Conservation (phyloP, 2,329 filamentous ascomycete genomes). For the Furcasterigmium sp. region DNA sequence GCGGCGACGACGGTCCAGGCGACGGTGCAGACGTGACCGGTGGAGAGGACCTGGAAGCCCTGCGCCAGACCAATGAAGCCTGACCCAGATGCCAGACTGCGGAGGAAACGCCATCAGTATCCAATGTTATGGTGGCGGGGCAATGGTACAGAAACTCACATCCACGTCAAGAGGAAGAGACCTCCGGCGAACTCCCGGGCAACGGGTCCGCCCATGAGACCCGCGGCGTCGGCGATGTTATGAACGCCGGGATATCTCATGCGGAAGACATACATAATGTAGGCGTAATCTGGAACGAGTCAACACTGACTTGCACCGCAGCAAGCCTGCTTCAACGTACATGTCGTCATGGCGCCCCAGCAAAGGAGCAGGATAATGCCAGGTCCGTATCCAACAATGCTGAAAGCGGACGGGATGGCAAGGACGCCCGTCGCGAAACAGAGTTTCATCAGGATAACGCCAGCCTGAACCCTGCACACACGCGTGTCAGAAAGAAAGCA, state of each 20-base stretch:
- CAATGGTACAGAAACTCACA: conserved; percentile 8
- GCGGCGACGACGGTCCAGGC: conserved; percentile 18
- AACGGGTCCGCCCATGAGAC: conserved; percentile 15
- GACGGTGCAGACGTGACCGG: conserved; percentile 13
- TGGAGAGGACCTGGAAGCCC: conserved; percentile 15
- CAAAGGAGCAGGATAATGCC: conserved; percentile 13
- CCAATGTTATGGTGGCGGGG: not conserved
- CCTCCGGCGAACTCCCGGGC: conserved; percentile 14
- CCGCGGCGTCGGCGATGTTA: conserved; percentile 19
- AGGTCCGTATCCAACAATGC: conserved; percentile 16
- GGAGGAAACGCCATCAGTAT: not conserved
- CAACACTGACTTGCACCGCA: no score
- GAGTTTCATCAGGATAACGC: conserved; percentile 17
- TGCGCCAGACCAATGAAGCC: conserved; percentile 17
- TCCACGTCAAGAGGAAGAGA: conserved; percentile 17
- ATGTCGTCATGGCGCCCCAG: conserved; percentile 17
- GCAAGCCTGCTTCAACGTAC: conserved; percentile 5
- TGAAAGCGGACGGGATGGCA: conserved; percentile 17
- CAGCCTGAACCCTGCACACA: conserved; percentile 13
- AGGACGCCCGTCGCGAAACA: conserved; percentile 21
- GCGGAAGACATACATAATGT: conserved; percentile 18
- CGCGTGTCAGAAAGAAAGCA: no score
- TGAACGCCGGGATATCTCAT: conserved; percentile 17
- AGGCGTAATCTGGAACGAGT: conserved; percentile 15
- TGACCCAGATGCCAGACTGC: conserved; percentile 14